Base-by-base conservation (phyloP, 176 grass and related monocot genomes). In the Ensete glaucum region DNA sequence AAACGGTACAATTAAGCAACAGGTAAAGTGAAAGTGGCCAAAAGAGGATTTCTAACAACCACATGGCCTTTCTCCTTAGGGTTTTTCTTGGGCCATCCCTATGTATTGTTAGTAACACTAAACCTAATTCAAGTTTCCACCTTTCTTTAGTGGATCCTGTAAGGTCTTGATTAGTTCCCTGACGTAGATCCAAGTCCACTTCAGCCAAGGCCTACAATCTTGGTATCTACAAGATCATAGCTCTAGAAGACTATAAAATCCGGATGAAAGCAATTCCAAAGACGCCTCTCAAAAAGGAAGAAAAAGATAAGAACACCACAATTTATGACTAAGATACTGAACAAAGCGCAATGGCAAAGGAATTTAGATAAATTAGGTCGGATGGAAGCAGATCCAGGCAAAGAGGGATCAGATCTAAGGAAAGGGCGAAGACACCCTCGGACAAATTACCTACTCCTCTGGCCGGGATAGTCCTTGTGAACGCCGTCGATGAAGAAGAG, bases 401-500 rank as follows among this genome's bases (percentile, higher is more conserved):
- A 19, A 73, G 67, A 77, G 9, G 54, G 52, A 55, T 53, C 21
- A 65, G 75, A 77, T 77, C 75, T 26, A 26, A 25, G 59, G 21
- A 60, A 52, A 52, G 29, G 15, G 67, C 16, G 14, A 70, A 51
- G 67, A 52, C 63, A 54, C 12, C 64, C 62, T 63, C 10, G 14
- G 65, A 25, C 11, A 62, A 1, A 23, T 54, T 25, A 86, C 90
- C 78, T 93, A 68, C 76, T 88, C 78, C 94, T 82, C 1, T 81
- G 85, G 49, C 88, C 94, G 54, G 50, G 6, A 76, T 93, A 98
- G 54, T 89, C 84, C 65, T 76, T 86, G 68, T 77, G 90, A n/a
- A 93, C 86, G 78, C 86, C 88, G 63, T 98, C 90, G 83, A 93
- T 84, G 88, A 98, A 91, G 83, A 90, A 89, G 67, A 85, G 25